Conservation (phyloP, 306 rosid genomes). For the Cucumis sativus region DNA sequence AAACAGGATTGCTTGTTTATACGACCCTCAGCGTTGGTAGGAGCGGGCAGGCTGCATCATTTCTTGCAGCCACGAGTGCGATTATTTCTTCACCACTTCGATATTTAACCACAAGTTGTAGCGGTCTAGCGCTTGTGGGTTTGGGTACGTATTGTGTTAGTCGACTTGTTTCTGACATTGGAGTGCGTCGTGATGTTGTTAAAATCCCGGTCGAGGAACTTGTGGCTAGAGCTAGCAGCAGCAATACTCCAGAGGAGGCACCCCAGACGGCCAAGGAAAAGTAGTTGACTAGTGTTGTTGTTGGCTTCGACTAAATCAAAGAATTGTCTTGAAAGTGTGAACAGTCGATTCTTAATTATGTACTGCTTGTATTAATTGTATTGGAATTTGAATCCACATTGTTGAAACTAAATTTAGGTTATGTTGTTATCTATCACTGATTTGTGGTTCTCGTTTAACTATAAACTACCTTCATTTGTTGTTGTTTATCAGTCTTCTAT, state of each 20-base stretch:
- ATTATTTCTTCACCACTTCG: conserved; percentile 23
- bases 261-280: neutral
- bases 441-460: too few relatives aligned
- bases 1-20: conserved; percentile 48
- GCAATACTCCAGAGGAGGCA: conserved; percentile 20
- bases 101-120: conserved; percentile 15
- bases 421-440: too few relatives aligned
- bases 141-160: conserved; percentile 30
- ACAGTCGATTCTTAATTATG: neutral
- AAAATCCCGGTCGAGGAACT: conserved; percentile 53
- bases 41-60: conserved; percentile 57
- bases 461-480: too few relatives aligned
- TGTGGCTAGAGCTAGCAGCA: conserved; percentile 6
- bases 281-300: neutral
- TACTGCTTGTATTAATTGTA: neutral
- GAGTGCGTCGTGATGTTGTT: conserved; percentile 31
- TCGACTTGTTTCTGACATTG: conserved; percentile 39
- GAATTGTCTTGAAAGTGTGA: neutral
- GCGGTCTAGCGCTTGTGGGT: conserved; percentile 27
- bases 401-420: neutral
- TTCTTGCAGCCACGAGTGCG: conserved; percentile 29
- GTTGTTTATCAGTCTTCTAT: too few relatives aligned
- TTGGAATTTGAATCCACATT: neutral
- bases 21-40: conserved; percentile 26
- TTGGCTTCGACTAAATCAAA: neutral